A percentile compares a stretch with the other conserved stretches of the same genome.
These are phyloP conservation scores for Annulohypoxylon truncatum DNA, from an alignment of 2,329 filamentous ascomycete genomes.

Conservation along the genomic window DNA sequence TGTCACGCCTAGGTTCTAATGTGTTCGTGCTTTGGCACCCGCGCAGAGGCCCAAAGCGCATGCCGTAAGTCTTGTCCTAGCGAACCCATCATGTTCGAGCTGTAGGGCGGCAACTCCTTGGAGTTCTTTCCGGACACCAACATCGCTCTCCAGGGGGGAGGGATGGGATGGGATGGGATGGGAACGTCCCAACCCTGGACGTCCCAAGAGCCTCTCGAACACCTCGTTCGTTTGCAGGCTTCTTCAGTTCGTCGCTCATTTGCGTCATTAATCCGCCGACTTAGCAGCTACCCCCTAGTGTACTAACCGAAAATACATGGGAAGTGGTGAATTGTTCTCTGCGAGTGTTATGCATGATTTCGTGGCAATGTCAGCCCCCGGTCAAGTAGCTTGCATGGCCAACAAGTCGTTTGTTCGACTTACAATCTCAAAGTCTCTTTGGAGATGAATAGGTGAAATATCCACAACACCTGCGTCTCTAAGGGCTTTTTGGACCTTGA, in stretches of 20 bases:
- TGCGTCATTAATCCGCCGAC: slow-evolving; percentile 50
- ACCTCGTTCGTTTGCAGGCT: slow-evolving; percentile 46
- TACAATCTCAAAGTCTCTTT: slow-evolving; percentile 41
- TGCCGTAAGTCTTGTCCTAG: slow-evolving; percentile 25
- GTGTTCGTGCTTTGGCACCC: slow-evolving; percentile 19
- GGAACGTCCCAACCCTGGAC: slow-evolving; percentile 26
- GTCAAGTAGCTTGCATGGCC: slow-evolving; percentile 53
- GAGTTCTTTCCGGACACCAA: slow-evolving; percentile 30
- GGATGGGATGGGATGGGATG: slow-evolving; percentile 3
- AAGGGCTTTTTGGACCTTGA: slow-evolving; percentile 24
- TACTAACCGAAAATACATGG: slow-evolving; percentile 46
- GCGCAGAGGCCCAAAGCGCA: slow-evolving; percentile 34
- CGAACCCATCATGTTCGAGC: slow-evolving; percentile 21
- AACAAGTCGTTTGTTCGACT: slow-evolving; percentile 47
- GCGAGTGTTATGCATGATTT: slow-evolving; percentile 59
- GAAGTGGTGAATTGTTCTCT: slow-evolving; percentile 51
- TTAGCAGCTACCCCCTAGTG: slow-evolving; percentile 45
- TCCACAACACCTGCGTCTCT: slow-evolving; percentile 31
- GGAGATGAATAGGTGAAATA: slow-evolving; percentile 26
- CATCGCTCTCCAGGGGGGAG: slow-evolving; percentile 12
- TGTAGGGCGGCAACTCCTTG: slow-evolving; percentile 30
- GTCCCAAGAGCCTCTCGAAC: slow-evolving; percentile 39
- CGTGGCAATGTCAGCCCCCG: slow-evolving; percentile 57
- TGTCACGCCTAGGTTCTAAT: slow-evolving; percentile 20
- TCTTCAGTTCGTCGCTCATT: slow-evolving; percentile 46